phyloP scores from a whole-genome alignment of 768 basidiomycete species.

The Trichaptum fuscoviolaceum region DNA sequence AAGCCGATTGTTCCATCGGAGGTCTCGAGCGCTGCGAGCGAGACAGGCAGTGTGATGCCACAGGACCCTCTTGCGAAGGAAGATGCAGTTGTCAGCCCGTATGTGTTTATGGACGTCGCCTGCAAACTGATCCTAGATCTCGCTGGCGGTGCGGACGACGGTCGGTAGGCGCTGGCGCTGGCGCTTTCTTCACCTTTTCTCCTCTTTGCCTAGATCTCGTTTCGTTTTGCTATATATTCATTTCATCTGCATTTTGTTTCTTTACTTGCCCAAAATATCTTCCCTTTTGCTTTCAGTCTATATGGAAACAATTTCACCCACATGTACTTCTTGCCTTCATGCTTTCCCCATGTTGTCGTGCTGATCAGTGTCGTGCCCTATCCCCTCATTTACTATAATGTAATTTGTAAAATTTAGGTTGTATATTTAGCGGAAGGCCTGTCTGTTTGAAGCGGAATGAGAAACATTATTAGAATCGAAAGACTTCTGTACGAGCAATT shows the following conservation, averaged over 20 bases:
- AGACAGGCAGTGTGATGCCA: background rate
- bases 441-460: background rate
- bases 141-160: slow-evolving; percentile 55
- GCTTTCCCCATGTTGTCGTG: background rate
- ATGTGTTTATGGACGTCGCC: slow-evolving; percentile 95
- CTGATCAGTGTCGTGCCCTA: background rate
- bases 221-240: background rate
- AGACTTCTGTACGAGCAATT: background rate
- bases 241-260: background rate
- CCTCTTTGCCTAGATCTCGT: background rate
- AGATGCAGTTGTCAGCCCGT: slow-evolving; percentile 77
- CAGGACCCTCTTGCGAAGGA: slow-evolving; percentile 18
- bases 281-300: background rate
- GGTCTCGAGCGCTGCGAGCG: slow-evolving; percentile 8
- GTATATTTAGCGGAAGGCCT: background rate
- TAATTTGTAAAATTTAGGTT: background rate
- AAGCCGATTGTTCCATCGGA: slow-evolving; percentile 32
- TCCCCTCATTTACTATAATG: background rate
- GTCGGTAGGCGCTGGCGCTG: background rate
- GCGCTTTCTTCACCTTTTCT: background rate
- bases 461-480: background rate
- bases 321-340: slow-evolving; percentile 1
- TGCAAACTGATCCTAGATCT: slow-evolving; percentile 91
- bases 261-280: background rate
- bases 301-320: background rate